Evolutionary conservation across 148 eudicot species (phyloP), one percentile per base, ranked within the genome.

Genomic region (Beta vulgaris): DNA sequence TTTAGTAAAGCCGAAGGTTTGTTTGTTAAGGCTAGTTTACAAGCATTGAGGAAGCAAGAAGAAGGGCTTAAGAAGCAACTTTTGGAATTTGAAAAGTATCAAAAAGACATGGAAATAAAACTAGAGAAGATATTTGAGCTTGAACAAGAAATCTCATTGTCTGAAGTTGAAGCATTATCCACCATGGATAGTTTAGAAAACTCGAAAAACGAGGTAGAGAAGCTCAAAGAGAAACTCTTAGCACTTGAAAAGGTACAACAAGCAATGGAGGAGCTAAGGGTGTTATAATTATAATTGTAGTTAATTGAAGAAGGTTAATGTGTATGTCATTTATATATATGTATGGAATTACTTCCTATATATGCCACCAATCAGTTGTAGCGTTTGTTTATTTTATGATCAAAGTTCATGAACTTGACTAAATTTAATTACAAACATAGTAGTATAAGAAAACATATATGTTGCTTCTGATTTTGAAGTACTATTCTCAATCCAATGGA

Each of bases 11-110:
- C 6, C 14, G 25, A 76, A 31, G 79, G 7, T 57, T 55, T 58
- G 3, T 31, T 58, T 43, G 79, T 51, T 0, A 76, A 69, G 39
- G 46, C 39, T 43, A 59, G 69, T 18, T 43, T 76, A 32, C 68
- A 58, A 23, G 63, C 36, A 8, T 59, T 31, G 0, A 25, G 31
- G 60, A 69, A 58, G 39, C 35, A 69, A 44, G 79, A 59, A 76
- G 53, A 8, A 21, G 37, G 39, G 51, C 29, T 76, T 48, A 69
- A 69, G 54, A 42, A 76, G 34, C 46, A 59, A 69, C 42, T 76
- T 34, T 32, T 12, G 2, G 18, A 1, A 16, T 9, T 44, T 15
- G 74, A 44, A 34, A 76, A 59, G 11, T 3, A 32, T n/a, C 26
- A 58, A 34, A 9, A 69, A 21, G 68, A 60, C 19, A 21, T 69